phyloP scores from a whole-genome alignment of 345 rosid species.

The Murraya paniculata region DNA sequence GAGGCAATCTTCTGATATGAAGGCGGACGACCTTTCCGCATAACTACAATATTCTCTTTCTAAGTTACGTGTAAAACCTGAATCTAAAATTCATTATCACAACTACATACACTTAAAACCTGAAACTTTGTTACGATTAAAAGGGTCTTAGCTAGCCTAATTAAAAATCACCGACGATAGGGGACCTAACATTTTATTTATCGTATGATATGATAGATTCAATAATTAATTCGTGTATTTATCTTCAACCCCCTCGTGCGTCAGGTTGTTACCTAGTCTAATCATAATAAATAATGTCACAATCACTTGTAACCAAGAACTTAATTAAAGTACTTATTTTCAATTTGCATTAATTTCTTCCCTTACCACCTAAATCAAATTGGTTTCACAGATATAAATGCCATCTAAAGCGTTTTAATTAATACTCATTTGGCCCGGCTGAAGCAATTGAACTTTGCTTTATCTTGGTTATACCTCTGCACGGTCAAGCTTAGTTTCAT shows the following conservation, averaged over 20 bases:
- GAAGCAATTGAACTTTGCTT: background rate
- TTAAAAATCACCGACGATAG: background rate
- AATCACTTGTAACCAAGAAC: too few species aligned
- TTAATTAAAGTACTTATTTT: too few species aligned
- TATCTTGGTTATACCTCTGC: too few species aligned
- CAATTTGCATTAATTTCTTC: background rate
- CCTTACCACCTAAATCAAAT: background rate
- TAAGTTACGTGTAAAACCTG: too few species aligned
- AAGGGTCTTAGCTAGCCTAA: background rate
- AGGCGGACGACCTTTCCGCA: too few species aligned
- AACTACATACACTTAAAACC: too few species aligned
- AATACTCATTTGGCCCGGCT: background rate
- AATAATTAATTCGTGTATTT: background rate
- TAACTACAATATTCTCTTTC: too few species aligned
- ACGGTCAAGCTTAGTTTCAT: background rate
- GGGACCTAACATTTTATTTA: background rate
- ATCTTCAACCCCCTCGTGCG: background rate
- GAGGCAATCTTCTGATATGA: too few species aligned
- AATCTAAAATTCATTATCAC: too few species aligned
- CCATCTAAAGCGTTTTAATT: background rate
- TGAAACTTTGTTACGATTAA: background rate
- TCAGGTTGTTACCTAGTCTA: background rate
- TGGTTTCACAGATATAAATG: background rate
- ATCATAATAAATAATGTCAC: background rate
- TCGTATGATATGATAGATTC: background rate